Percentiles rank a stretch among this genome's conserved stretches.
Conservation (phyloP, 257 asterid species). For the Fraxinus americana region DNA sequence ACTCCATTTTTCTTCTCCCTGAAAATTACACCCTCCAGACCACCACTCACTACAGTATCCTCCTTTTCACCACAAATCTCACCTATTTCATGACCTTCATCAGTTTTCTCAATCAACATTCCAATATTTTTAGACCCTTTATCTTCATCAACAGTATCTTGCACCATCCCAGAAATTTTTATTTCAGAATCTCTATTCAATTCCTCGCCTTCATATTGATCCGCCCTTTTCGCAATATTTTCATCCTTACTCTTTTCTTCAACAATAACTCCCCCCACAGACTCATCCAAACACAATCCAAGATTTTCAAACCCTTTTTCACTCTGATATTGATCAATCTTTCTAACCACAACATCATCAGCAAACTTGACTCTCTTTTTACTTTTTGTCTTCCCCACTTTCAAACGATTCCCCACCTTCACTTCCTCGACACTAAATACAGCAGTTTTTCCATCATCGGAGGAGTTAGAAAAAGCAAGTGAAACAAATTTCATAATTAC, state of each 20-base stretch:
- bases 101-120: constrained; percentile 28
- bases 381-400: constrained; percentile 37
- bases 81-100: constrained; percentile 8
- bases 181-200: constrained; percentile 22
- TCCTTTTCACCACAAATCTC: constrained; percentile 25
- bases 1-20: constrained; percentile 16
- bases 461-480: constrained; percentile 34
- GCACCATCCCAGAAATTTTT: constrained; percentile 17
- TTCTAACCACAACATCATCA: constrained; percentile 49
- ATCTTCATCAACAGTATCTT: constrained; percentile 16
- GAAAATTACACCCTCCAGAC: constrained; percentile 7
- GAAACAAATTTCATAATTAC: constrained; percentile 54
- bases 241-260: constrained; percentile 21
- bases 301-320: constrained; percentile 35
- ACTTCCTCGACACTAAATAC: constrained; percentile 27
- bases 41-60: neutral
- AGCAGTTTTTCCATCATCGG: constrained; percentile 22
- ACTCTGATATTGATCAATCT: constrained; percentile 42
- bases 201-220: constrained; percentile 29
- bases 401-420: constrained; percentile 34
- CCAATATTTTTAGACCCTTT: constrained; percentile 20
- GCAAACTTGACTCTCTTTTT: constrained; percentile 51
- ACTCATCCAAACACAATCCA: constrained; percentile 20
- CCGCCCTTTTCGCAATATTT: constrained; percentile 21
- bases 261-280: constrained; percentile 16